phyloP scores from a whole-genome alignment of 2,329 filamentous ascomycete species.

The Scedosporium boydii region DNA sequence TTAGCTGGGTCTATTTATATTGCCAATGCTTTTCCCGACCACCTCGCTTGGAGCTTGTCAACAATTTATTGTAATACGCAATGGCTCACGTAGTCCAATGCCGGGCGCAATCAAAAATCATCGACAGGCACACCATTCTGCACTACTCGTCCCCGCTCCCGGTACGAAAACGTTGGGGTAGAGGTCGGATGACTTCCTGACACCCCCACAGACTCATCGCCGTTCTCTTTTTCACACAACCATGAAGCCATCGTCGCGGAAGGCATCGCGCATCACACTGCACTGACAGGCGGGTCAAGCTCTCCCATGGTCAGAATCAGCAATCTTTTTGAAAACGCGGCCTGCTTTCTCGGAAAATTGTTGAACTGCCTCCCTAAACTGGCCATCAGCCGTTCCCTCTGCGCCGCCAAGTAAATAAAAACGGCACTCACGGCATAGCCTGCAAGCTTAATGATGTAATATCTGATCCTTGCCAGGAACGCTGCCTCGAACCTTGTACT shows the following conservation, averaged over 20 bases:
- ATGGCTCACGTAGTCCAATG: background rate
- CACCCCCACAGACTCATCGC: background rate
- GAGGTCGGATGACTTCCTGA: no score
- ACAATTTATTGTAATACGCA: background rate
- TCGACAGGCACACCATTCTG: background rate
- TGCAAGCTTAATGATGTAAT: background rate
- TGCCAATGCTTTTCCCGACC: background rate
- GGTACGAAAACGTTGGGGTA: background rate
- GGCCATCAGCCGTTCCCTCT: background rate
- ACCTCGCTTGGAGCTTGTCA: background rate
- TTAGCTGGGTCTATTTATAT: background rate
- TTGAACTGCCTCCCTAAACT: background rate
- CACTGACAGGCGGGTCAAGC: no score
- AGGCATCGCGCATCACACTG: no score
- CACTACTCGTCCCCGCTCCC: background rate
- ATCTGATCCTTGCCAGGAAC: background rate
- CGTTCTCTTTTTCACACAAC: background rate
- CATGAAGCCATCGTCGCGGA: background rate
- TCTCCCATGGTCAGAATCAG: no score
- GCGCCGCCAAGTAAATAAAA: background rate
- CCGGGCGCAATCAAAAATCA: background rate
- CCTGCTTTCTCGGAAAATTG: background rate
- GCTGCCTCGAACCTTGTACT: background rate
- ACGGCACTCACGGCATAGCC: background rate
- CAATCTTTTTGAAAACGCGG: background rate